Conservation (phyloP, 768 basidiomycete species). For the Lepiota venenata region DNA sequence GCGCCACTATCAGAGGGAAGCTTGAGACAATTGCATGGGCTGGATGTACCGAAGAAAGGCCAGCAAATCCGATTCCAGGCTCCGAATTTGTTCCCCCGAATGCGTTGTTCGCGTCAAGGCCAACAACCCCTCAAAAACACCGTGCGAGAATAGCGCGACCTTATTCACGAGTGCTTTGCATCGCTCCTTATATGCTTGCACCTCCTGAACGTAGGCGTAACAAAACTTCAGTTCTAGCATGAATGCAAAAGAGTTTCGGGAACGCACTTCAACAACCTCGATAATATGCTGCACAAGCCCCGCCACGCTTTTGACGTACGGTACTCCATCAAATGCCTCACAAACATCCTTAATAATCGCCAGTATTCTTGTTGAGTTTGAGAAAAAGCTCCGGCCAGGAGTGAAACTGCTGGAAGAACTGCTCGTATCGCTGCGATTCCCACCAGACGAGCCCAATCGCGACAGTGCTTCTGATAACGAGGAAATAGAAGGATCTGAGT, state of each 20-base stretch:
- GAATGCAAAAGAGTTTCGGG: no score
- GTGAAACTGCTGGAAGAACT: no score
- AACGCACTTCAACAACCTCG: constrained; percentile 21
- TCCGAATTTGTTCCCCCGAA: not conserved
- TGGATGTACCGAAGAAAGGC: constrained; percentile 6
- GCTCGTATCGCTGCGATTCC: no score
- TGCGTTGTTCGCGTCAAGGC: not conserved
- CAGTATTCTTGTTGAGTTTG: constrained; percentile 11
- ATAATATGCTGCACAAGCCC: constrained; percentile 22
- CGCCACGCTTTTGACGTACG: constrained; percentile 24
- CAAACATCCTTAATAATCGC: constrained; percentile 17
- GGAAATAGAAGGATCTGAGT: not conserved
- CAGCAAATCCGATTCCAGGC: constrained; percentile 5
- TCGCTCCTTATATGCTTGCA: constrained; percentile 4
- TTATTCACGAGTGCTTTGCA: constrained; percentile 3
- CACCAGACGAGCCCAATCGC: not conserved
- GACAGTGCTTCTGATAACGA: not conserved
- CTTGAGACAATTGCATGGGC: not conserved
- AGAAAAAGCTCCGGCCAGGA: not conserved
- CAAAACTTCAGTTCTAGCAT: not conserved
- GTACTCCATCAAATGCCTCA: constrained; percentile 19
- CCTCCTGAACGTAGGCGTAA: not conserved
- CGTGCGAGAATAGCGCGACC: constrained; percentile 4
- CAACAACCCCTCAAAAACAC: constrained; percentile 5
- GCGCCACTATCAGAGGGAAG: not conserved